These are phyloP conservation scores for Nicotiana otophora DNA, from an alignment of 257 asterid species.

Conservation along the genomic window DNA sequence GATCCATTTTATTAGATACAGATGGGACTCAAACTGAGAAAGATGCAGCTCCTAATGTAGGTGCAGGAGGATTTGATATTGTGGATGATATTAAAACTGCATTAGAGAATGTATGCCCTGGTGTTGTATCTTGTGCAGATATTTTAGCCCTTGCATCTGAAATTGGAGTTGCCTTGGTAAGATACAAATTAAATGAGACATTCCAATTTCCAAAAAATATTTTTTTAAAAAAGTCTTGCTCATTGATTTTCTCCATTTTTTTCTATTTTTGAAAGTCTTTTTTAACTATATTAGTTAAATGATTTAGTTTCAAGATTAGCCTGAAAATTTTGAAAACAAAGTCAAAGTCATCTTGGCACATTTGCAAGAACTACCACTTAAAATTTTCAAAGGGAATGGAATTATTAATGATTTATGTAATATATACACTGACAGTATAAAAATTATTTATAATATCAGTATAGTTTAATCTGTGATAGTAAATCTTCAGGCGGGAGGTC, in stretches of 20 bases:
- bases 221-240: background rate
- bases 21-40: slow-evolving; percentile 28
- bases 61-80: slow-evolving; percentile 19
- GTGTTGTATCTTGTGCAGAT: slow-evolving; percentile 40
- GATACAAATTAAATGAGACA: background rate
- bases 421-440: no score
- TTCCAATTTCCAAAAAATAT: no score
- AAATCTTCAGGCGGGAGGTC: slow-evolving; percentile 25
- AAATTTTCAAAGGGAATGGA: no score
- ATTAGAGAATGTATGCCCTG: slow-evolving; percentile 28
- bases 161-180: slow-evolving; percentile 26
- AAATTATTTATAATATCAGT: no score
- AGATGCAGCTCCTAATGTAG: slow-evolving; percentile 17
- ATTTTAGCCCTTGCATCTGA: slow-evolving; percentile 29
- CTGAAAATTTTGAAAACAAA: no score
- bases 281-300: no score
- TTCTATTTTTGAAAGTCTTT: background rate
- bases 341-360: no score
- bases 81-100: slow-evolving; percentile 34
- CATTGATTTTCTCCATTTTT: background rate
- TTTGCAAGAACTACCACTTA: no score
- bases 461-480: no score
- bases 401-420: no score
- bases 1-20: slow-evolving; percentile 30
- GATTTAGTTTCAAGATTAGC: background rate